Evolutionary conservation across 2,329 filamentous ascomycete genomes (phyloP), one percentile per base, ranked within the genome.

Genomic region (Magnaporthiopsis rhizophila): DNA sequence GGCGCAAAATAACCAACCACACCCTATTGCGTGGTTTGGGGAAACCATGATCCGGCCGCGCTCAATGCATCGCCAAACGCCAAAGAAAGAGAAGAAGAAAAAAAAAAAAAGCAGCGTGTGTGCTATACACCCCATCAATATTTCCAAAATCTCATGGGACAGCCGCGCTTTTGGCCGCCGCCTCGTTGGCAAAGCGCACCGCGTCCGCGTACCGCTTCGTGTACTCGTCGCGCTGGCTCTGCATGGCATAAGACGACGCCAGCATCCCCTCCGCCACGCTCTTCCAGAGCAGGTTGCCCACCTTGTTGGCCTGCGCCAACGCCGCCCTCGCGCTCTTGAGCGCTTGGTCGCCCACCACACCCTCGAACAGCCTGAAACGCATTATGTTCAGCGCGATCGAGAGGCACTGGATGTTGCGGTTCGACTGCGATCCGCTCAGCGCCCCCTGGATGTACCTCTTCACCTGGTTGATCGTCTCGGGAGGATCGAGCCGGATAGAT

Each of bases 311-410:
- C 77, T 90, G 88, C 58, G 83, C 83, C 30, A 83, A 82, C 30
- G 87, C 89, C 0, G 90, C 89, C 67, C 84, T 83, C 5, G 89
- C 88, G 71, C 89, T 90, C 76, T 92, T 92, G 65, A 91, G 81
- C 0, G 89, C 89, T 74, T 93, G 90, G 65, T 90, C 89, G 62
- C 92, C 92, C 4, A 96, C 86, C 18, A 93, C 89, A 65, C 89
- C 89, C 59, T 89, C 88, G 74, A 93, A 97, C 71, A 97, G 89
- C 62, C 87, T 85, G 71, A 84, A 87, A 63, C 90, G 89, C 89
- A 97, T 96, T 68, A 95, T 88, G 69, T 88, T 92, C 65, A 97
- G 84, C 7, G 89, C 88, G 68, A 97, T 89, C 61, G 88, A 88
- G n/a, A 92, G 83, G 64, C 93, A 89, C 68, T 96, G 90, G 36